Evolutionary conservation across 768 basidiomycete genomes (phyloP).

Genomic region (Naganishia randhawae): DNA sequence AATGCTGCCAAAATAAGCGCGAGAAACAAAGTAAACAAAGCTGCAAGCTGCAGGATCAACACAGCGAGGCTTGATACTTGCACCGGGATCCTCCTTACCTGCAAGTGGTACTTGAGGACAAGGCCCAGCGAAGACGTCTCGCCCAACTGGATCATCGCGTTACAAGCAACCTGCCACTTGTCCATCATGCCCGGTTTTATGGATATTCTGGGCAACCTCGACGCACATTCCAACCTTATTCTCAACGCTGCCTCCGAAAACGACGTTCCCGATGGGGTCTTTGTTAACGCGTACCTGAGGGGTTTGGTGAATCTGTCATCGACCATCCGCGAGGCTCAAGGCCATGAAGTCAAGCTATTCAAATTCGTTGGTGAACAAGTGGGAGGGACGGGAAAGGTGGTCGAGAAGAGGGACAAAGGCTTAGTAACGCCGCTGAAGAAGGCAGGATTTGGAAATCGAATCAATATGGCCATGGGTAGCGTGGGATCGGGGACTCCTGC

Average conservation of each 20-base stretch:
- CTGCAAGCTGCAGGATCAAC: too few relatives aligned
- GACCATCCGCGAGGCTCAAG: constrained; percentile 45
- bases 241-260: constrained; percentile 17
- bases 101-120: too few relatives aligned
- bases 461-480: background rate
- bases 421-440: constrained; percentile 41
- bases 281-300: constrained; percentile 24
- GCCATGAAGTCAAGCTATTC: constrained; percentile 43
- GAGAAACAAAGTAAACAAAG: too few relatives aligned
- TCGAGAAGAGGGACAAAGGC: constrained; percentile 45
- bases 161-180: background rate
- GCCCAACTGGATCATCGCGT: background rate
- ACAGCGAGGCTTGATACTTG: too few relatives aligned
- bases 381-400: constrained; percentile 37
- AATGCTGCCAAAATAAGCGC: too few relatives aligned
- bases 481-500: background rate
- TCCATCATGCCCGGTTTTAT: constrained; percentile 11
- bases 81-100: too few relatives aligned
- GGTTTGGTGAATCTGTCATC: constrained; percentile 24
- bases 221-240: constrained; percentile 27
- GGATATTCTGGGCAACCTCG: constrained; percentile 20
- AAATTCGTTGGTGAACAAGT: constrained; percentile 43
- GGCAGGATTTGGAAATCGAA: constrained; percentile 11
- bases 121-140: too few relatives aligned
- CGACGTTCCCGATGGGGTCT: constrained; percentile 19